Conservation (phyloP, 1,284 basidiomycete species). For the Ceratobasidium sp. region DNA sequence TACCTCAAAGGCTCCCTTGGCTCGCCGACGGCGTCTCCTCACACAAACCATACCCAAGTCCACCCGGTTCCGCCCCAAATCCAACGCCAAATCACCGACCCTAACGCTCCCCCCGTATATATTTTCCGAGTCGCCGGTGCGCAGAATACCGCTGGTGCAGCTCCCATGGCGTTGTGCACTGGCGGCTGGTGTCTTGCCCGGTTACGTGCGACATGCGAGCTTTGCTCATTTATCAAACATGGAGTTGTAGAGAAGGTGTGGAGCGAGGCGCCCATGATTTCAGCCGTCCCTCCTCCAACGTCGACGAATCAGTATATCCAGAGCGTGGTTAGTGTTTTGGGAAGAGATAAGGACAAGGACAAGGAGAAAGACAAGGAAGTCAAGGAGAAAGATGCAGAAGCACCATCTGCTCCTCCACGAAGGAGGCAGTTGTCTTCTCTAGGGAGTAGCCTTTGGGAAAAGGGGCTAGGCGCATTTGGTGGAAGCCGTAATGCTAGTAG, state of each 20-base stretch:
- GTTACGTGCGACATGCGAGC: slow-evolving; percentile 86
- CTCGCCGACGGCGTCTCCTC: slow-evolving; percentile 24
- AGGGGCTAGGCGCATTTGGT: slow-evolving; percentile 40
- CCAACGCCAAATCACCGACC: slow-evolving; percentile 26
- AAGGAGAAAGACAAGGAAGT: slow-evolving; percentile 6
- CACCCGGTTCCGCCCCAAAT: slow-evolving; percentile 18
- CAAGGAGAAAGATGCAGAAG: background rate
- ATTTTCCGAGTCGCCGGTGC: slow-evolving; percentile 51
- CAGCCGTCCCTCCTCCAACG: slow-evolving; percentile 40
- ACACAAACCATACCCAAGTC: background rate
- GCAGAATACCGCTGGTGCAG: slow-evolving; percentile 8
- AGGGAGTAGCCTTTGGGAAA: slow-evolving; percentile 41
- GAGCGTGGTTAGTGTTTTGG: slow-evolving; percentile 12
- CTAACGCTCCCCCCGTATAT: slow-evolving; percentile 48
- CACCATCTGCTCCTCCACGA: slow-evolving; percentile 38
- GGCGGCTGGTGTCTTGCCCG: slow-evolving; percentile 80
- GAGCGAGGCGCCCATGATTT: slow-evolving; percentile 64
- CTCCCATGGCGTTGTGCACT: slow-evolving; percentile 75
- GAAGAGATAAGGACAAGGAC: slow-evolving; percentile 9
- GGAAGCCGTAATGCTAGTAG: slow-evolving; percentile 30
- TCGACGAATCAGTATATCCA: background rate
- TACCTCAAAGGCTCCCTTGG: slow-evolving; percentile 40
- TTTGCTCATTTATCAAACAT: slow-evolving; percentile 88
- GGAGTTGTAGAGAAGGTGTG: slow-evolving; percentile 84
- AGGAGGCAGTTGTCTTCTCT: slow-evolving; percentile 33